Base-by-base conservation (phyloP, 805 yeast species). In the Lipomyces spencermartinsiae region DNA sequence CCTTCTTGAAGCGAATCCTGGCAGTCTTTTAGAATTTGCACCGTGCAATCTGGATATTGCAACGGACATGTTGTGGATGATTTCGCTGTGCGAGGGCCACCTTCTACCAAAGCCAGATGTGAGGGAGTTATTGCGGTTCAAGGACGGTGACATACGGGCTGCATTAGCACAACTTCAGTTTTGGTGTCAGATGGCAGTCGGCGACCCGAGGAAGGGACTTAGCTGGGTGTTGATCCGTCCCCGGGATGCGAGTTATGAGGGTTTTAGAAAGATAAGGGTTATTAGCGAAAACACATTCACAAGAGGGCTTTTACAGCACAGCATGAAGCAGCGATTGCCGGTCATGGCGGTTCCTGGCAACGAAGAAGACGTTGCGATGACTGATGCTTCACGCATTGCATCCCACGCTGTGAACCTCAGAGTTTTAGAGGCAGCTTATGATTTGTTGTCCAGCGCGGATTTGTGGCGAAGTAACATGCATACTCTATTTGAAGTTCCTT, bases 1-100 rank as follows among this genome's bases (percentile, higher is more conserved):
- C 57, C 74, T 89, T 5, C 69, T 83, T 25, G 85, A 85, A 71
- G 19, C 82, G 78, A 57, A 70, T 58, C 85, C 84, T 54, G 73
- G 79, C 8, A 77, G 87, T 0, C 78, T 77, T 37, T 82, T 77
- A 62, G 74, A 76, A 51, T 80, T 79, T 56, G 74, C 61, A 46
- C 71, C 65, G 2, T 68, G 70, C 10, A 61, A 62, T 14, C 34
- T 56, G 1, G 72, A 65, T 7, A 49, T 70, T 10, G 73, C 71
- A 37, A 70, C 73, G 1, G 78, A 78, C n/a, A 63, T 71, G 14
- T 72, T 76, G 12, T 75, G 76, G 75, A 60, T 73, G 5, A 73
- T 80, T 3, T 80, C 80, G 1, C 61, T 79, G 25, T 66, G 73
- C 46, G 82, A 81, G 64, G 82, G 83, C 0, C 80, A 77, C 59